phyloP scores from a whole-genome alignment of 495 filamentous ascomycete genomes.

The Tuber borchii region DNA sequence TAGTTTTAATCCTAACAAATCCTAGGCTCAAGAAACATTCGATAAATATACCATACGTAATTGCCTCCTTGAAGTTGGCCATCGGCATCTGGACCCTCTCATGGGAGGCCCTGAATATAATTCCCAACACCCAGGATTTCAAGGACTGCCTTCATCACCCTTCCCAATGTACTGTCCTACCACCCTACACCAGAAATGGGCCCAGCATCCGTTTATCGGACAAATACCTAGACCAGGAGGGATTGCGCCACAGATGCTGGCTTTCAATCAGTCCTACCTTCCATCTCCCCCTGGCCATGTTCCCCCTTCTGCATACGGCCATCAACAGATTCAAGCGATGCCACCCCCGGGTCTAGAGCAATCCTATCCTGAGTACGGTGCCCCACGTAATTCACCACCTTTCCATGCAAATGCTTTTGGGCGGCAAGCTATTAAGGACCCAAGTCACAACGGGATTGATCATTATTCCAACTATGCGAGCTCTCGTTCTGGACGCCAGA shows the following conservation, averaged over 20 bases:
- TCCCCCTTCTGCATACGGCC: too few species aligned
- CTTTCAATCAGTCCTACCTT: neutral
- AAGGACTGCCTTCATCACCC: neutral
- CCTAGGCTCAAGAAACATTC: too few species aligned
- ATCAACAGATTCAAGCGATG: neutral
- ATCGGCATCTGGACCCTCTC: too few species aligned
- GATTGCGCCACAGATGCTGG: neutral
- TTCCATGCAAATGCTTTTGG: slow-evolving; percentile 14
- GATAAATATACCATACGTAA: too few species aligned
- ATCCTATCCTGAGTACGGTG: neutral
- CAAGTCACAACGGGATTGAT: too few species aligned
- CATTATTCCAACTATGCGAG: too few species aligned
- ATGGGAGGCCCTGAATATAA: too few species aligned
- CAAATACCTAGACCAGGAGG: neutral
- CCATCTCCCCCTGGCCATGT: neutral
- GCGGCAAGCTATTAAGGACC: too few species aligned
- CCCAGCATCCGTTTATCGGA: neutral
- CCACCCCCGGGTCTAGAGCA: neutral
- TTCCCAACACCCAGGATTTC: neutral
- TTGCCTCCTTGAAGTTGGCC: too few species aligned
- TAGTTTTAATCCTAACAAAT: too few species aligned
- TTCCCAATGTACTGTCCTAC: neutral
- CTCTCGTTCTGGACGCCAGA: too few species aligned
- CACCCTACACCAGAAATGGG: neutral
- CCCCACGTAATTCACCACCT: slow-evolving; percentile 18